Evolutionary conservation across 306 rosid species (phyloP).

Genomic region (Inga laurina): DNA sequence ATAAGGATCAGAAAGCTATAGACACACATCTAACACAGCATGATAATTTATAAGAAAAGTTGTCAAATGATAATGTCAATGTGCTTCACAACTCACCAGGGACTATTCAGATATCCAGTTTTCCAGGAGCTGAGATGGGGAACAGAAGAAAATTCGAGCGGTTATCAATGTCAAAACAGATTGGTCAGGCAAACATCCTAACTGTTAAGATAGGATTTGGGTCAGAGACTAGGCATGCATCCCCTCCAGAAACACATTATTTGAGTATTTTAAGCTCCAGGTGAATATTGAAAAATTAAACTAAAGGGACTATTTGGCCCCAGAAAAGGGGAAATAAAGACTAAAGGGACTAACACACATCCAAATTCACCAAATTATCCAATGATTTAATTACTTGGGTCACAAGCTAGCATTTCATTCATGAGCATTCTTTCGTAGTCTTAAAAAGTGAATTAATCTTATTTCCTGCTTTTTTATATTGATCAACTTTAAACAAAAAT

Average conservation of each 20-base stretch:
- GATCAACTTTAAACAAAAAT: neutral
- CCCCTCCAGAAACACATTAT: neutral
- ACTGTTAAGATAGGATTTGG: neutral
- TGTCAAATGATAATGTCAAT: neutral
- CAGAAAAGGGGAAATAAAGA: neutral
- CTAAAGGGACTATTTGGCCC: neutral
- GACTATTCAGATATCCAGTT: neutral
- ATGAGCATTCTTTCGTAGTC: conserved; percentile 13
- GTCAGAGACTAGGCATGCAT: neutral
- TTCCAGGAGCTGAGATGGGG: neutral
- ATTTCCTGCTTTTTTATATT: conserved; percentile 6
- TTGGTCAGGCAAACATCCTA: neutral
- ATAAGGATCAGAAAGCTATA: neutral
- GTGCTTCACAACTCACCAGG: neutral
- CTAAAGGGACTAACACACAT: neutral
- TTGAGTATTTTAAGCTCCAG: neutral
- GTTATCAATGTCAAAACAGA: neutral
- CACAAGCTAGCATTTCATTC: neutral
- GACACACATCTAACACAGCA: neutral
- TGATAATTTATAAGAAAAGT: neutral
- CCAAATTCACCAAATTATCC: conserved; percentile 6
- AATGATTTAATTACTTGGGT: conserved; percentile 11
- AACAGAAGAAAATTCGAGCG: neutral
- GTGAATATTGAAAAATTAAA: neutral
- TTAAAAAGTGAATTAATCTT: neutral